Percentiles rank a stretch among this genome's conserved stretches.
These are phyloP conservation scores for Ogataea hybrid DNA, from an alignment of 1,139 yeast genomes.

Conservation along the genomic window DNA sequence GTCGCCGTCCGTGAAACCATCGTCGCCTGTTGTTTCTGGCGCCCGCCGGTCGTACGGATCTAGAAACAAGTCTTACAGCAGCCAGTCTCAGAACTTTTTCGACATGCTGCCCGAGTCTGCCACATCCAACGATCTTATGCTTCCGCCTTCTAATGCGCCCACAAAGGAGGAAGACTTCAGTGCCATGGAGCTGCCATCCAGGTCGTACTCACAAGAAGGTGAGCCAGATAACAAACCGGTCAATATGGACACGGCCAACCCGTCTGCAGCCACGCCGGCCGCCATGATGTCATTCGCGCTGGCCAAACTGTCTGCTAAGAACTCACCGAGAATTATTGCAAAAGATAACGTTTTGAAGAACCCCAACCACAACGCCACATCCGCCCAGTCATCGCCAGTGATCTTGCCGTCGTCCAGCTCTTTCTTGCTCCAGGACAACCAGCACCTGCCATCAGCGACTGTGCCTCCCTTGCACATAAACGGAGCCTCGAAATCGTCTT, in stretches of 20 bases:
- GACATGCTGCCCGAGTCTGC: conserved; percentile 28
- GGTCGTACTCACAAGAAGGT: neutral
- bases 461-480: conserved; percentile 13
- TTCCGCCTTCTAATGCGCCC: conserved; percentile 28
- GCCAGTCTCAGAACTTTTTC: conserved; percentile 11
- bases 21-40: conserved; percentile 3
- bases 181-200: neutral
- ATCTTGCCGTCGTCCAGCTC: conserved; percentile 32
- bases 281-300: conserved; percentile 24
- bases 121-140: conserved; percentile 23
- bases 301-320: conserved; percentile 10
- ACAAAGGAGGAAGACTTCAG: conserved; percentile 8
- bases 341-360: conserved; percentile 32
- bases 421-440: conserved; percentile 12
- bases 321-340: conserved; percentile 19
- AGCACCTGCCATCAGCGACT: conserved; percentile 6
- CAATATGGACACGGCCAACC: conserved; percentile 2
- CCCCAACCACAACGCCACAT: conserved; percentile 39
- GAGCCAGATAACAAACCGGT: neutral
- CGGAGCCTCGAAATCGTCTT: conserved; percentile 4
- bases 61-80: conserved; percentile 9
- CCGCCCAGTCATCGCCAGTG: conserved; percentile 38
- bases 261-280: conserved; percentile 26
- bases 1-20: conserved; percentile 13
- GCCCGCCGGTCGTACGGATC: conserved; percentile 6